Evolutionary conservation across 805 yeast species (phyloP).

Genomic region (Jamesozyma lodderae): DNA sequence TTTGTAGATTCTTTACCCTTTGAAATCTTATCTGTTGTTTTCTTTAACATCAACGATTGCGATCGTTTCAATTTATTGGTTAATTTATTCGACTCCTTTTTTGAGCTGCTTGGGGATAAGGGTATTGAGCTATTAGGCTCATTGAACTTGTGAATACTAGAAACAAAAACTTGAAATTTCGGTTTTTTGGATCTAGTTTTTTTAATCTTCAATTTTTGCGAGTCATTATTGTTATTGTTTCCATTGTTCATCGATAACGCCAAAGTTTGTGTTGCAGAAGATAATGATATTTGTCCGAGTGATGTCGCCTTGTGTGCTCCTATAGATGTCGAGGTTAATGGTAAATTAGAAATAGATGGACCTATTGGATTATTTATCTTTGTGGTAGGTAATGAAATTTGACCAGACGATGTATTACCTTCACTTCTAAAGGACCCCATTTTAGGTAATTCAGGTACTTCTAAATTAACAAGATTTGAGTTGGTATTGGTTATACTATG

Average conservation of each 20-base stretch:
- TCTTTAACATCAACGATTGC: conserved; percentile 13
- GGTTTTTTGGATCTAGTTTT: conserved; percentile 22
- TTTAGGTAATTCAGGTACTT: conserved; percentile 29
- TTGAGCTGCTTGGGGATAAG: background rate
- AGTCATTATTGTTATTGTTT: too few relatives aligned
- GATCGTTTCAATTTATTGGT: conserved; percentile 18
- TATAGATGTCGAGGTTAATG: background rate
- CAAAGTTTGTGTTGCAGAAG: background rate
- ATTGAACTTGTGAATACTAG: conserved; percentile 28
- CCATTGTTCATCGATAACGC: conserved; percentile 2
- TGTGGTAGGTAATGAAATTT: background rate
- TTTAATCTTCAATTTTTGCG: too few relatives aligned
- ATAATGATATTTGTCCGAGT: background rate
- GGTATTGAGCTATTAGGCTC: conserved; percentile 7
- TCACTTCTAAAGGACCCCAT: conserved; percentile 31
- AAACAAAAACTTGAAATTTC: conserved; percentile 30
- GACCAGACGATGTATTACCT: background rate
- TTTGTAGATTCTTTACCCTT: background rate
- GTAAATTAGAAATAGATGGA: background rate
- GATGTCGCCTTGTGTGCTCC: too few relatives aligned
- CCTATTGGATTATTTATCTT: background rate
- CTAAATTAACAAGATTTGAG: conserved; percentile 8
- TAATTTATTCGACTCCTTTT: conserved; percentile 9
- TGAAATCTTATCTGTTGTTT: background rate
- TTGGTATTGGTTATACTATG: background rate